Conservation (phyloP, 768 basidiomycete species). For the Termitomyces sp. region DNA sequence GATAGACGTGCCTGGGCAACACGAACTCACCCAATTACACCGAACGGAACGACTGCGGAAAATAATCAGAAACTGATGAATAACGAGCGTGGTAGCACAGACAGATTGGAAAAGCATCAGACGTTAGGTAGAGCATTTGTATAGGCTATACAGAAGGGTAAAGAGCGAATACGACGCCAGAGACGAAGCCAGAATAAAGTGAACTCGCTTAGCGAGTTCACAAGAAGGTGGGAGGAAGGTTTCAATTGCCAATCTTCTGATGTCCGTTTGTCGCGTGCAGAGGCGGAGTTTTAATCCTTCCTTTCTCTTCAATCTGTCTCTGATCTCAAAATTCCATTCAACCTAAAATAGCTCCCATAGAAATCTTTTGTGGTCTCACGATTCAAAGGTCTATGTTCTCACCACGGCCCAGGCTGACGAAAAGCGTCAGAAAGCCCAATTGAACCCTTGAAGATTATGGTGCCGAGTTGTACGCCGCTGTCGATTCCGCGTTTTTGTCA, state of each 20-base stretch:
- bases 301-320: not conserved
- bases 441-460: not conserved
- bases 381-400: not conserved
- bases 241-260: conserved; percentile 5
- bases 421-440: not conserved
- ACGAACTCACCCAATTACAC: conserved; percentile 68
- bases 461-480: not conserved
- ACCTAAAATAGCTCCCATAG: not conserved
- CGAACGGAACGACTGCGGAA: conserved; percentile 76
- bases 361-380: not conserved
- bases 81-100: conserved; percentile 28
- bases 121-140: conserved; percentile 83
- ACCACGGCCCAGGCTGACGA: not conserved
- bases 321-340: not conserved
- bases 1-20: not conserved
- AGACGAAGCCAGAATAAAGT: conserved; percentile 21
- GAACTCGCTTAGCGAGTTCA: conserved; percentile 16
- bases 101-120: conserved; percentile 90
- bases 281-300: not conserved
- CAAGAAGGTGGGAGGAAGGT: conserved; percentile 2
- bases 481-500: not conserved
- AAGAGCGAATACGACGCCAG: conserved; percentile 37
- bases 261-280: conserved; percentile 2
- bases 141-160: conserved; percentile 20
- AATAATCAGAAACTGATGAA: conserved; percentile 11